These are phyloP conservation scores for Trypanosoma congolense DNA, from an alignment of 208 protist genomes.

Conservation along the genomic window DNA sequence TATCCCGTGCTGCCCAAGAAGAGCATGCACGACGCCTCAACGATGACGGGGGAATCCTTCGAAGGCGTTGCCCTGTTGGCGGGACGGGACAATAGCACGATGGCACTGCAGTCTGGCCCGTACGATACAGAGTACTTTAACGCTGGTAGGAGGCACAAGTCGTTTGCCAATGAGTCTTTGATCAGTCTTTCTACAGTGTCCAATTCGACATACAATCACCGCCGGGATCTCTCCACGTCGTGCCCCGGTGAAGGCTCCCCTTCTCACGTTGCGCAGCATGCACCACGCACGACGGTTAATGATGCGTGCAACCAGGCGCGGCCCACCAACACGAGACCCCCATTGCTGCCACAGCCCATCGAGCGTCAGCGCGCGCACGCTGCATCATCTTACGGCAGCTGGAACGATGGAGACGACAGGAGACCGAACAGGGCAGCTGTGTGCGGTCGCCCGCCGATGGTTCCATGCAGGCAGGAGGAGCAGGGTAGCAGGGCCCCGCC, in stretches of 20 bases:
- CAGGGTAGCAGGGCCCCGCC: not conserved
- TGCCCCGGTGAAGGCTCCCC: too few relatives aligned
- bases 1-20: too few relatives aligned
- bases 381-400: too few relatives aligned
- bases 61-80: not conserved
- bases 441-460: not conserved
- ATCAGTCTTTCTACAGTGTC: slow-evolving; percentile 3
- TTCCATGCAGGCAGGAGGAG: not conserved
- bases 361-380: too few relatives aligned
- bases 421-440: too few relatives aligned
- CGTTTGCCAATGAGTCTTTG: slow-evolving; percentile 1
- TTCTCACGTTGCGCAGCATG: too few relatives aligned
- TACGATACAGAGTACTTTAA: not conserved
- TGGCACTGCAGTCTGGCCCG: not conserved
- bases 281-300: too few relatives aligned
- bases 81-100: not conserved
- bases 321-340: too few relatives aligned
- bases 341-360: too few relatives aligned
- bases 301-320: too few relatives aligned
- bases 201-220: slow-evolving; percentile 1
- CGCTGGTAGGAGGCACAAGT: not conserved
- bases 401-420: too few relatives aligned
- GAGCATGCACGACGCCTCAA: not conserved
- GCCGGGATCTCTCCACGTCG: not conserved
- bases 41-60: not conserved